Base-by-base conservation (phyloP, 2,329 filamentous ascomycete species). In the Amesomyces nigricolor region DNA sequence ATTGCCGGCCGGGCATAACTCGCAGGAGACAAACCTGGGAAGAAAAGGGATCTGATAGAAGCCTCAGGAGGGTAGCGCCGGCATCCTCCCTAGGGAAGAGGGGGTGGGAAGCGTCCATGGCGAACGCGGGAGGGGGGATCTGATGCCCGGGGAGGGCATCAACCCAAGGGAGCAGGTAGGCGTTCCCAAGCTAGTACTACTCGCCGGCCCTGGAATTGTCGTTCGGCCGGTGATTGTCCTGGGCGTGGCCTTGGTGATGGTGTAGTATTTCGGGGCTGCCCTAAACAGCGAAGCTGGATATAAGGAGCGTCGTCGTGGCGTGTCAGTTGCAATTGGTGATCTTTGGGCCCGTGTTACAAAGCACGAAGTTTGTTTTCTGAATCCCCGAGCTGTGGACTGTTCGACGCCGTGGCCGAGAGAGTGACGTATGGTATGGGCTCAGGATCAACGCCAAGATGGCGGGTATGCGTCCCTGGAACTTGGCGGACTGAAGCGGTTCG, bases 31-130 rank as follows among this genome's bases (percentile, higher is more conserved):
- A 65, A 71, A 79, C 78, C 66, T 72, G 68, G 52, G 71, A 70
- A 49, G 71, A 71, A 61, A 81, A 82, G 9, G 79, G 79, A 58
- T 80, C 71, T 56, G 75, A 67, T 11, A 82, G 67, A 46, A 82
- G 67, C 3, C 76, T 65, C 37, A 61, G 26, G 11, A 66, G 51
- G 14, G 61, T 56, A 19, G 63, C 26, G n/a, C 42, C 51, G 10
- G 61, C 55, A 26, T 60, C 48, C 26, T 55, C 56, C 53, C 61
- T 55, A 22, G 40, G 17, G 14, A 60, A 40, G 49, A 65, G 39
- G 37, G 16, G 43, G 16, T 55, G 44, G 17, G 47, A 30, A 37
- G 46, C 43, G 11, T 55, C 58, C 58, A 61, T 60, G 39, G 14
- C 40, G 29, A 35, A 47, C 44, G 37, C 19, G 32, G 22, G 16